Conservation (phyloP, 2,329 filamentous ascomycete genomes). For the Aspergillus udagawae region DNA sequence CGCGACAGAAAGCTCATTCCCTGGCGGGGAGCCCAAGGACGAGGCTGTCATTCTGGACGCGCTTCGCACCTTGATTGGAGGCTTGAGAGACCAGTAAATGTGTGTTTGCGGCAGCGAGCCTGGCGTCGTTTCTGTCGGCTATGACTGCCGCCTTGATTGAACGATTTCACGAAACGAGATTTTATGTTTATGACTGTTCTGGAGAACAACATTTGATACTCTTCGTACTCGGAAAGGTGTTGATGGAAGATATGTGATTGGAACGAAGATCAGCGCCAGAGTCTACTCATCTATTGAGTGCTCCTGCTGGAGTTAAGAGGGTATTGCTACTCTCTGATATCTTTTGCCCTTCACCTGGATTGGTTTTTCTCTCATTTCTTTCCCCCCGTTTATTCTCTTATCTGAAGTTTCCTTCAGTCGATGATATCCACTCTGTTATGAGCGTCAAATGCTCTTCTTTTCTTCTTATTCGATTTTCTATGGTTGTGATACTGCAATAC, state of each 20-base stretch:
- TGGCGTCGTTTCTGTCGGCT: background rate
- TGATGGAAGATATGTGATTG: constrained; percentile 3
- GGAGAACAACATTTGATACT: constrained; percentile 1
- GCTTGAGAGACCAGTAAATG: constrained; percentile 33
- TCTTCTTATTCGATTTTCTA: constrained; percentile 5
- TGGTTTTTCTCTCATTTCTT: constrained; percentile 6
- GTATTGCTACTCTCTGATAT: constrained; percentile 8
- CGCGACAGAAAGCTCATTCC: constrained; percentile 40
- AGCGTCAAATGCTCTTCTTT: constrained; percentile 7
- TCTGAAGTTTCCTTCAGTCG: constrained; percentile 9
- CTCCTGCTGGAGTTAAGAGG: background rate
- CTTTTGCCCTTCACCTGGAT: constrained; percentile 1
- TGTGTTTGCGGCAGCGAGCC: background rate
- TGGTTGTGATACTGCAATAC: background rate
- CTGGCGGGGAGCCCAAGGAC: constrained; percentile 42
- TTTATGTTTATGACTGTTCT: constrained; percentile 11
- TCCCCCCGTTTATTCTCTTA: constrained; percentile 12
- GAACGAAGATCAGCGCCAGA: background rate
- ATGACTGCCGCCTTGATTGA: constrained; percentile 2
- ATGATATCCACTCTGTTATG: constrained; percentile 25
- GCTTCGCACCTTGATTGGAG: constrained; percentile 37
- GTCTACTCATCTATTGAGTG: background rate
- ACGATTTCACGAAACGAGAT: constrained; percentile 15
- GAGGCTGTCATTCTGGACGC: constrained; percentile 42
- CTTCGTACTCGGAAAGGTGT: constrained; percentile 10